A percentile compares a stretch with the other conserved stretches of the same genome.
Evolutionary conservation across 2,329 filamentous ascomycete species (phyloP).

Genomic region (Apiospora saccharicola): DNA sequence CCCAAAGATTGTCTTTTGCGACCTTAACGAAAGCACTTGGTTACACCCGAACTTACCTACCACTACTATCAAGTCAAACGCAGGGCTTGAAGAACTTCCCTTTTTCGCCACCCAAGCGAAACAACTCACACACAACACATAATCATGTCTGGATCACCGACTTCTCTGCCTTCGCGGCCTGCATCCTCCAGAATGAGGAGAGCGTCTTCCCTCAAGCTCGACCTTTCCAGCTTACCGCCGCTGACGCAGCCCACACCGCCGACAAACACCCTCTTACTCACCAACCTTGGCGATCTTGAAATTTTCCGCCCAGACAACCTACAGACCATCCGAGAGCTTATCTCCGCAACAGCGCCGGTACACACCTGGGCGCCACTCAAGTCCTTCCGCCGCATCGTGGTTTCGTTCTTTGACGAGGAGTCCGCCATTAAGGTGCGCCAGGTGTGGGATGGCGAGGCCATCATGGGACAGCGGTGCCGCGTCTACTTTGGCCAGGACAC

Average conservation of each 20-base stretch:
- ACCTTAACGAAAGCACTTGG: not conserved
- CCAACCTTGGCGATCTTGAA: constrained; percentile 75
- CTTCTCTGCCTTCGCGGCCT: constrained; percentile 41
- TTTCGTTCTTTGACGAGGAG: constrained; percentile 76
- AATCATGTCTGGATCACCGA: constrained; percentile 35
- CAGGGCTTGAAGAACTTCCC: not conserved
- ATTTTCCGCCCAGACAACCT: constrained; percentile 80
- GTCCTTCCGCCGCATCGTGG: constrained; percentile 82
- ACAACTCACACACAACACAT: not conserved
- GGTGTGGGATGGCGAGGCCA: constrained; percentile 75
- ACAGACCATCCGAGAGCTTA: constrained; percentile 74
- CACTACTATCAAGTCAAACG: constrained; percentile 1
- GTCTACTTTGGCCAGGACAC: constrained; percentile 75
- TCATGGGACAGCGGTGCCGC: constrained; percentile 73
- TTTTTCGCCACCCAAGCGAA: constrained; percentile 18
- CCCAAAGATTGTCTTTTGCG: not conserved
- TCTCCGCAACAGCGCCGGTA: constrained; percentile 73
- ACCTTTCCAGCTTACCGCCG: constrained; percentile 76
- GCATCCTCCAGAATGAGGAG: constrained; percentile 51
- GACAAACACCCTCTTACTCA: constrained; percentile 85
- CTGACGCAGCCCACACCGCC: constrained; percentile 75
- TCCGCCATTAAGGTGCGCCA: constrained; percentile 75
- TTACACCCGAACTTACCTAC: not conserved
- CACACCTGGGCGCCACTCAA: constrained; percentile 83
- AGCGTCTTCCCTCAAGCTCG: constrained; percentile 65